Evolutionary conservation across 495 filamentous ascomycete genomes (phyloP).

Genomic region (Trichoderma virens): DNA sequence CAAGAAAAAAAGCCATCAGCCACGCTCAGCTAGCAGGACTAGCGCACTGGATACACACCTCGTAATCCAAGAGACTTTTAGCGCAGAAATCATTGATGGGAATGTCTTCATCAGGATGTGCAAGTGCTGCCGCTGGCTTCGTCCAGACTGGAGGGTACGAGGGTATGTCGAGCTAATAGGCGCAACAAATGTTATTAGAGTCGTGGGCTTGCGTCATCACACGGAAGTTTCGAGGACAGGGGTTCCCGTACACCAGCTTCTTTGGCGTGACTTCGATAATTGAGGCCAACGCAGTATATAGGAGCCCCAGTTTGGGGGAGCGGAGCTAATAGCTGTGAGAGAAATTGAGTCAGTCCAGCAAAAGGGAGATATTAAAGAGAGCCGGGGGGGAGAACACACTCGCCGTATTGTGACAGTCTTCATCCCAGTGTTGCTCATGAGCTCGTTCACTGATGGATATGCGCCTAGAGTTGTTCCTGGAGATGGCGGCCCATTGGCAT

Average conservation of each 20-base stretch:
- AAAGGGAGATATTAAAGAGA: too few species aligned
- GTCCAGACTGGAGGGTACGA: constrained; percentile 33
- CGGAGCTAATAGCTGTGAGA: constrained; percentile 20
- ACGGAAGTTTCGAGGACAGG: too few species aligned
- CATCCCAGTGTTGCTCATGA: too few species aligned
- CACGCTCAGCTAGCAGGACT: neutral
- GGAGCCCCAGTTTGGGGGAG: constrained; percentile 14
- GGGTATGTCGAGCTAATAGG: constrained; percentile 25
- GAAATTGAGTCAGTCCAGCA: too few species aligned
- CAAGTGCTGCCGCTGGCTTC: constrained; percentile 31
- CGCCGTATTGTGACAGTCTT: too few species aligned
- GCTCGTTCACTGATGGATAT: too few species aligned
- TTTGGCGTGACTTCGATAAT: constrained; percentile 35
- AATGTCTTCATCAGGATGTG: constrained; percentile 26
- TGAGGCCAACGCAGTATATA: constrained; percentile 37
- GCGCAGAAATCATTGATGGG: constrained; percentile 30
- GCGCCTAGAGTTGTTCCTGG: too few species aligned
- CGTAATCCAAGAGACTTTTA: constrained; percentile 28
- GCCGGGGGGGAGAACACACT: too few species aligned
- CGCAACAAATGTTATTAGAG: neutral
- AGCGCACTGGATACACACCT: constrained; percentile 15
- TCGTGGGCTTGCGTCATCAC: too few species aligned
- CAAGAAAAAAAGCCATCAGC: too few species aligned
- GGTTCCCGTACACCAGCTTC: constrained; percentile 28
- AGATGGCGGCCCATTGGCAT: too few species aligned